phyloP scores from a whole-genome alignment of 495 filamentous ascomycete genomes.

The Xylaria grammica region DNA sequence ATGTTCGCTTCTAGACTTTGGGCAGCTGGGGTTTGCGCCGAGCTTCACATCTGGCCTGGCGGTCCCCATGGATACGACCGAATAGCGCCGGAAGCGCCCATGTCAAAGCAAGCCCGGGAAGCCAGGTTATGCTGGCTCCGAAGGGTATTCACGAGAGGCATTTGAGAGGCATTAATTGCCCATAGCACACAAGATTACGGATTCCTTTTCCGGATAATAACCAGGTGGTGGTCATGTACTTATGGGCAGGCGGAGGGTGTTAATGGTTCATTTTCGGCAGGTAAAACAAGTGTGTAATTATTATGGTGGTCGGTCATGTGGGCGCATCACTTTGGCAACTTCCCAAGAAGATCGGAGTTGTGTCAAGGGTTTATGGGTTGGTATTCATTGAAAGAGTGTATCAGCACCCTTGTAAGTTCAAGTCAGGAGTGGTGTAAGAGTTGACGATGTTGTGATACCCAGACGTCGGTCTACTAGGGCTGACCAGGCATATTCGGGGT shows the following conservation, averaged over 20 bases:
- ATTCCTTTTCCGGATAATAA: constrained; percentile 1
- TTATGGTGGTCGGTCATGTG: background rate
- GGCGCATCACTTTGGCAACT: background rate
- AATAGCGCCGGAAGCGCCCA: constrained; percentile 36
- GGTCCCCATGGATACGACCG: constrained; percentile 41
- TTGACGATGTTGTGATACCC: background rate
- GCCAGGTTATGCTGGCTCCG: constrained; percentile 40
- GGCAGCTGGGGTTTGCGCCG: constrained; percentile 39
- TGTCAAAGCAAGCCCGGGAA: constrained; percentile 36
- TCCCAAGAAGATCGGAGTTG: constrained; percentile 5
- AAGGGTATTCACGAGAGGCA: constrained; percentile 29
- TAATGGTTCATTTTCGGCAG: constrained; percentile 5
- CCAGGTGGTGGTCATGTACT: constrained; percentile 4
- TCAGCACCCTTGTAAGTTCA: background rate
- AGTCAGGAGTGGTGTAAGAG: constrained; percentile 3
- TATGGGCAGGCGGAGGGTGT: background rate
- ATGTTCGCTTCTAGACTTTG: constrained; percentile 42
- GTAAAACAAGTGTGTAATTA: constrained; percentile 9
- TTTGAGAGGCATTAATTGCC: background rate
- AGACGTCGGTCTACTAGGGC: constrained; percentile 6
- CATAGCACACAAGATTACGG: background rate
- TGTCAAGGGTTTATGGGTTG: constrained; percentile 10
- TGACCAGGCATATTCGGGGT: background rate
- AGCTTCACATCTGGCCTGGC: constrained; percentile 46
- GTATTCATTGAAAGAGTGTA: background rate